Percentiles rank a stretch among this genome's conserved stretches.
Evolutionary conservation across 2,329 filamentous ascomycete genomes (phyloP).

Genomic region (Simplicillium sp.): DNA sequence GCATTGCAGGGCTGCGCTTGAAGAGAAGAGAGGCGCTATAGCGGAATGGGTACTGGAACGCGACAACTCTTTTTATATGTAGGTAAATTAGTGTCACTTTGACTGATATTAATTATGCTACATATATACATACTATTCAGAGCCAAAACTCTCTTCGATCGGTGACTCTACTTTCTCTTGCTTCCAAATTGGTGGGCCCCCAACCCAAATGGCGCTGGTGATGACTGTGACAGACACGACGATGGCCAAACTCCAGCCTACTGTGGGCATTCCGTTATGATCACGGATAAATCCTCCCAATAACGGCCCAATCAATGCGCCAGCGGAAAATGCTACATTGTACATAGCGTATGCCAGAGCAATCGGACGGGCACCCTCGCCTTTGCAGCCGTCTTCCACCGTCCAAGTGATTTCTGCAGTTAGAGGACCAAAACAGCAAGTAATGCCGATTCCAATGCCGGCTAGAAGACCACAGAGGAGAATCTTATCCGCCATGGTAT

Average conservation of each 20-base stretch:
- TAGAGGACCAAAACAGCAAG: slow-evolving; percentile 21
- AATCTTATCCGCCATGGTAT: slow-evolving; percentile 18
- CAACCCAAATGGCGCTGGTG: slow-evolving; percentile 17
- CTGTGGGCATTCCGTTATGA: slow-evolving; percentile 19
- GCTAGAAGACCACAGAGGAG: slow-evolving; percentile 21
- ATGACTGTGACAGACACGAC: slow-evolving; percentile 17
- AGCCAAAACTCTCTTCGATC: no score
- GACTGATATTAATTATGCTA: no score
- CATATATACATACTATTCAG: no score
- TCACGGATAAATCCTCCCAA: slow-evolving; percentile 24
- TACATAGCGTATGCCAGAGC: slow-evolving; percentile 25
- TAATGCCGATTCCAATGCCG: slow-evolving; percentile 18
- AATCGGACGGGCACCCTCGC: slow-evolving; percentile 16
- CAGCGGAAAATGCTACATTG: slow-evolving; percentile 23
- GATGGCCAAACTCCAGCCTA: slow-evolving; percentile 20
- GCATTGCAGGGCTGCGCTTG: no score
- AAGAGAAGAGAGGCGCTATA: no score
- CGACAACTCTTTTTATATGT: no score
- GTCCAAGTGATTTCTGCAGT: slow-evolving; percentile 27
- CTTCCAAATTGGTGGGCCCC: slow-evolving; percentile 8
- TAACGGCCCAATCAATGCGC: slow-evolving; percentile 21
- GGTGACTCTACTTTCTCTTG: no score
- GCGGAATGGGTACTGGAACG: no score
- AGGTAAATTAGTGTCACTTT: no score
- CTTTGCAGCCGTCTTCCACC: slow-evolving; percentile 8